phyloP scores from a whole-genome alignment of 2,329 filamentous ascomycete genomes.

The Talaromyces marneffei region DNA sequence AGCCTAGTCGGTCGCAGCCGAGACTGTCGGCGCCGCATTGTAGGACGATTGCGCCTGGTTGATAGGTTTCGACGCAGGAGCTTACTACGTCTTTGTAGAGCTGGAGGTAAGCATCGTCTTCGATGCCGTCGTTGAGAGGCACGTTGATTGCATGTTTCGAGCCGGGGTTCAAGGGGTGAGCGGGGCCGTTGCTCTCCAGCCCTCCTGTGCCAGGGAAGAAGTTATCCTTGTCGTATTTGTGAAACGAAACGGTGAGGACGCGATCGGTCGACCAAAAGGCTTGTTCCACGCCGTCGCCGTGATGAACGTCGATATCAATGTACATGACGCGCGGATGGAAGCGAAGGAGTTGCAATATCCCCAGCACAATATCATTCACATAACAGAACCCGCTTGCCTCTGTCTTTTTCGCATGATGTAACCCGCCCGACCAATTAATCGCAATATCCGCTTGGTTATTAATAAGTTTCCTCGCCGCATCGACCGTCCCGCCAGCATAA shows the following conservation, averaged over 20 bases:
- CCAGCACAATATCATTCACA: constrained; percentile 96
- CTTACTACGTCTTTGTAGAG: constrained; percentile 80
- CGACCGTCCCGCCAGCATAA: constrained; percentile 83
- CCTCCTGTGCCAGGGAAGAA: constrained; percentile 93
- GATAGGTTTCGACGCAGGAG: constrained; percentile 72
- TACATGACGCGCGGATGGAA: constrained; percentile 82
- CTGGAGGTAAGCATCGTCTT: constrained; percentile 78
- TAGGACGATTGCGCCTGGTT: constrained; percentile 83
- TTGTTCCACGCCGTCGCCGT: constrained; percentile 85
- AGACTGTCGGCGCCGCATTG: constrained; percentile 95
- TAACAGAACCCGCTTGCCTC: constrained; percentile 97
- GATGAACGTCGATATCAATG: constrained; percentile 90
- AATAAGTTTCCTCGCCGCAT: constrained; percentile 83
- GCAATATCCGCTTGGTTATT: constrained; percentile 88
- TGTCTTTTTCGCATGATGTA: constrained; percentile 92
- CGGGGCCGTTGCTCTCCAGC: constrained; percentile 76
- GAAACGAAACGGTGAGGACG: constrained; percentile 89
- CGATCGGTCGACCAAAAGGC: constrained; percentile 85
- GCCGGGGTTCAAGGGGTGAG: constrained; percentile 75
- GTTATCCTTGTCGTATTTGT: constrained; percentile 80
- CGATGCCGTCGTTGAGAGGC: constrained; percentile 83
- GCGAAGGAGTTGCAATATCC: constrained; percentile 79
- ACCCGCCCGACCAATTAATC: constrained; percentile 92
- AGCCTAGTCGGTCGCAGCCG: constrained; percentile 84
- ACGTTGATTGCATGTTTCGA: constrained; percentile 89